Conservation (phyloP, 257 asterid genomes). For the Eucommia ulmoides region DNA sequence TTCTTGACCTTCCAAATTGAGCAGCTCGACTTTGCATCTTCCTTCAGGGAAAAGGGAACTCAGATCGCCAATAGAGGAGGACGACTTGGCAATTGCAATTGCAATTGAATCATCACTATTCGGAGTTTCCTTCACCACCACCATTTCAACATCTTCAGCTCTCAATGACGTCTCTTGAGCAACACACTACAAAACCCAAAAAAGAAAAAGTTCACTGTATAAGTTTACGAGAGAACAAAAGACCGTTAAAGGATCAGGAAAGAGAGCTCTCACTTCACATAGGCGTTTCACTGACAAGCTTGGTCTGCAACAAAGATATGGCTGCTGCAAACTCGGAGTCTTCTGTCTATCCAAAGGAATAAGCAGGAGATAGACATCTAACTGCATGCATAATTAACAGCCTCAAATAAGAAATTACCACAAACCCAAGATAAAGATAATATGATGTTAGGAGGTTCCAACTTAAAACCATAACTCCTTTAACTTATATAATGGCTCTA, state of each 20-base stretch:
- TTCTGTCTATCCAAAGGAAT: neutral
- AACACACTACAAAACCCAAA: neutral
- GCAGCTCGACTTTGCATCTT: no score
- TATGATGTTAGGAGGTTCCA: no score
- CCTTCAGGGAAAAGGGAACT: no score
- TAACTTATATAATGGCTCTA: no score
- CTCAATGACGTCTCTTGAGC: neutral
- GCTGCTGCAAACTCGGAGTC: neutral
- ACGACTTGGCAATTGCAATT: no score
- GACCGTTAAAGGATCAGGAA: neutral
- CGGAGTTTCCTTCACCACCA: neutral
- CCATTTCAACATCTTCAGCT: neutral
- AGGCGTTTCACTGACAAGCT: neutral
- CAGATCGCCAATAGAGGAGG: no score
- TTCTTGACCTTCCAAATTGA: no score
- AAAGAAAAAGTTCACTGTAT: neutral
- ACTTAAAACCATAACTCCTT: no score
- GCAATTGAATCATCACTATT: neutral
- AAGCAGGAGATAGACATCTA: constrained; percentile 12
- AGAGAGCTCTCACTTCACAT: neutral
- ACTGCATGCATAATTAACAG: constrained; percentile 14
- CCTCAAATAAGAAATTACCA: neutral
- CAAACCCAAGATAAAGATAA: neutral
- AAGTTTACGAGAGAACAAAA: neutral
- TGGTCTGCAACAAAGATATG: neutral